Base-by-base conservation (phyloP, 1,284 basidiomycete species). In the Trametes polyzona region DNA sequence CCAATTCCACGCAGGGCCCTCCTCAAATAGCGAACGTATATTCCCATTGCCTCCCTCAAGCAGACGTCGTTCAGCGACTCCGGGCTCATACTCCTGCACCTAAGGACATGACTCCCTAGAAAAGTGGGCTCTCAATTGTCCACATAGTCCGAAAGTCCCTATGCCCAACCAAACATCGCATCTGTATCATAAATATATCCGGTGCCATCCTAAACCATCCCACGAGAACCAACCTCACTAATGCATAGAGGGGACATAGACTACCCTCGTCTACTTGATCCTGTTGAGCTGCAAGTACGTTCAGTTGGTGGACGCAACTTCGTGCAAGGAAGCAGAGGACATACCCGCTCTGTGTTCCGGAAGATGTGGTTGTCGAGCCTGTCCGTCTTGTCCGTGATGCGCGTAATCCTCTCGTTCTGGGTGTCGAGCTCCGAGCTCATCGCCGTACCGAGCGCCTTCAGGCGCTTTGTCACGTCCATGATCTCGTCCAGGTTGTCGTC, bases 401-500 rank as follows among this genome's bases (percentile, higher is more conserved):
- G 78, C 44, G 84, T 83, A 48, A 95, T 85, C 55, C 91, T 81
- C 2, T 67, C 65, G 74, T 91, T 94, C 78, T 95, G 93, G 26
- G 75, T 75, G 65, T 93, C 88, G 47, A 94, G 80, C 67, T 94
- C 92, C 61, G 89, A 80, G 30, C 92, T 87, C 87, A 95, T 94
- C 8, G 93, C 88, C 61, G 82, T 82, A 2, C 93, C 93, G 23
- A 98, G 77, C 24, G 87, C 84, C 76, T 95, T 96, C 64, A 99
- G 81, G 52, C 90, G 79, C 74, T 88, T 91, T 3, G 92, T 87
- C 47, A 92, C 83, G 55, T 88, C 88, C 41, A 84, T 78, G 58
- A 97, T 93, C 74, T 98, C 95, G 71, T 95, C 87, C 47, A 99
- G 76, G 72, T 99, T 98, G 63, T 87, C 85, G 67, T 98, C 96